Evolutionary conservation across 2,329 filamentous ascomycete species (phyloP).

Genomic region (Chrysoporthe deuterocubensis): DNA sequence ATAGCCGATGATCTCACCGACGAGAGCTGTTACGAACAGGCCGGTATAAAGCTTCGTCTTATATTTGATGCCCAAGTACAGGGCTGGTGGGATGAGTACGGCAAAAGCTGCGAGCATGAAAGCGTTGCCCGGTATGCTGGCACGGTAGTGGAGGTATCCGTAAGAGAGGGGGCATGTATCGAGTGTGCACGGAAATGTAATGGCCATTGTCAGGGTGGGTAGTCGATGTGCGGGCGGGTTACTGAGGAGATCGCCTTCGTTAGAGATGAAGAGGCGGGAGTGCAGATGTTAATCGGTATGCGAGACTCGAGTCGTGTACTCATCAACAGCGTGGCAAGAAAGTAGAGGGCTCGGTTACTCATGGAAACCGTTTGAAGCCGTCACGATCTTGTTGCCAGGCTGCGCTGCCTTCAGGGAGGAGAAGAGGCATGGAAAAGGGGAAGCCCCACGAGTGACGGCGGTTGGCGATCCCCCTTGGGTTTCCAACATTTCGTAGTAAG

Average conservation of each 20-base stretch:
- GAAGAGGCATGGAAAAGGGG: background rate
- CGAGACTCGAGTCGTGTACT: background rate
- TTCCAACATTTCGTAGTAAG: background rate
- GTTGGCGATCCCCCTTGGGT: background rate
- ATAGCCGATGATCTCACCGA: constrained; percentile 53
- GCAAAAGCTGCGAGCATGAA: constrained; percentile 30
- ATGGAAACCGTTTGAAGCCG: background rate
- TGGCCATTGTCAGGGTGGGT: background rate
- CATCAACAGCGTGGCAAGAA: background rate
- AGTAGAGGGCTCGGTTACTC: background rate
- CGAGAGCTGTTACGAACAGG: constrained; percentile 47
- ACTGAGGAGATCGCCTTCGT: background rate
- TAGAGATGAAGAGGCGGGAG: background rate
- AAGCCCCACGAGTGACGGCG: background rate
- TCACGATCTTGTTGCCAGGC: background rate
- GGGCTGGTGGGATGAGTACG: constrained; percentile 24
- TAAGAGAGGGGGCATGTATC: constrained; percentile 8
- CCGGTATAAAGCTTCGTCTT: constrained; percentile 29
- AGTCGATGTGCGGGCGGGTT: background rate
- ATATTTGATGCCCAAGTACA: constrained; percentile 28
- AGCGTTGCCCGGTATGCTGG: constrained; percentile 35
- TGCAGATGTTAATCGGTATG: background rate
- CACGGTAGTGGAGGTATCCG: constrained; percentile 12
- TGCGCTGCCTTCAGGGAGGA: background rate
- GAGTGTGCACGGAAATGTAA: background rate